A percentile compares a stretch with the other conserved stretches of the same genome.
Evolutionary conservation across 2,329 filamentous ascomycete species (phyloP).

Genomic region (Ophiobolus disseminans): DNA sequence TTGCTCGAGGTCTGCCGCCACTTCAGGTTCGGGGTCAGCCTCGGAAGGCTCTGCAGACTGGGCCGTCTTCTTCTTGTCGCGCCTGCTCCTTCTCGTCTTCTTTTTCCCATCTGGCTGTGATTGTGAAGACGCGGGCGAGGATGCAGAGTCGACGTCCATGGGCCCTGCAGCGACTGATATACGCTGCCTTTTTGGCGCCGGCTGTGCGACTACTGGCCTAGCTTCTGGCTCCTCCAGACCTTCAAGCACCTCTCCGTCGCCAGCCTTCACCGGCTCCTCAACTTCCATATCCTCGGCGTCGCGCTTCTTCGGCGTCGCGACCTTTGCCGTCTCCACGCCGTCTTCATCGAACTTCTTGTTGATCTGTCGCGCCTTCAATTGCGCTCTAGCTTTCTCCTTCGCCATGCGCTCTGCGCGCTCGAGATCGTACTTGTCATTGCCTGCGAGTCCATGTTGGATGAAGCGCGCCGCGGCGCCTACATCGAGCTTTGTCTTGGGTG

Average conservation of each 20-base stretch:
- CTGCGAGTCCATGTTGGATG: conserved; percentile 77
- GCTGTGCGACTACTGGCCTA: conserved; percentile 2
- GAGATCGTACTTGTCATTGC: conserved; percentile 55
- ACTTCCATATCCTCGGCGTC: conserved; percentile 24
- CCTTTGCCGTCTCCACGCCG: conserved; percentile 26
- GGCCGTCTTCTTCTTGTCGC: not conserved
- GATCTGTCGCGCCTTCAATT: conserved; percentile 28
- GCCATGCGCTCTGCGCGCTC: conserved; percentile 47
- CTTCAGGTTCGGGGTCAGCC: too few species aligned
- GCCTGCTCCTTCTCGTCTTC: not conserved
- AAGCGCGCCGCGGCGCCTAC: conserved; percentile 81
- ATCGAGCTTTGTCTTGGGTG: conserved; percentile 67
- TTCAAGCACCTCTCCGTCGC: conserved; percentile 21
- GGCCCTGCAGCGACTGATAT: conserved; percentile 10
- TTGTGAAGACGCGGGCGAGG: conserved; percentile 4
- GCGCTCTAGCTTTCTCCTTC: conserved; percentile 42
- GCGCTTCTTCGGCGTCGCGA: conserved; percentile 34
- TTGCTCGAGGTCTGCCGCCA: too few species aligned
- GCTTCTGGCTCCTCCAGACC: conserved; percentile 17
- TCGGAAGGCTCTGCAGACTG: too few species aligned
- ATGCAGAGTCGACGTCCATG: conserved; percentile 15
- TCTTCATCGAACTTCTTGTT: conserved; percentile 41
- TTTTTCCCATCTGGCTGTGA: not conserved
- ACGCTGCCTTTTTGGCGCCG: conserved; percentile 17
- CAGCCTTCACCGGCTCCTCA: conserved; percentile 6